Base-by-base conservation (phyloP, 257 asterid genomes). In the Haberlea rhodopensis region DNA sequence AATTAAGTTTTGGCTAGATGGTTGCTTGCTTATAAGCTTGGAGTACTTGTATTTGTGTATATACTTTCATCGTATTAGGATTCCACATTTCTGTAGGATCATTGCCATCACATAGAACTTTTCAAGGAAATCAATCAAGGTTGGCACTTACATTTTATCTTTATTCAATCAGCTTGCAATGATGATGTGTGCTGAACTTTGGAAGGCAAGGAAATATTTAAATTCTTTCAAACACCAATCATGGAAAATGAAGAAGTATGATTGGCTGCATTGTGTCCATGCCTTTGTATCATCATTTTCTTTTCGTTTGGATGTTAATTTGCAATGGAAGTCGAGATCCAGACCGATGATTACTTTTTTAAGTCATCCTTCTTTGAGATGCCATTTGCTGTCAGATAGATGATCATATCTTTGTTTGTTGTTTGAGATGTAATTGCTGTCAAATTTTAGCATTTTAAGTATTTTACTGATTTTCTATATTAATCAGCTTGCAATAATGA, bases 101-200 rank as follows among this genome's bases (percentile, higher is more conserved):
- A 52, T 71, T 71, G 37, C 45, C 43, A 55, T 21, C 19, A 26
- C 16, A 69, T 68, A 61, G 25, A 63, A 67, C 62, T 75, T 72
- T 43, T 60, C 54, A 61, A 66, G 62, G 51, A 40, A 53, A 16
- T 10, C 67, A 63, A 68, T 68, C 54, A 15, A 62, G 58, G 67
- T 45, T 53, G 65, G 60, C 58, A 81, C 87, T 84, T 76, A 76
- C 81, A 29, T 27, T 73, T 57, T 68, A n/a, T 76, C 70, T n/a
- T 71, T 76, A 78, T 79, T 80, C 72, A 72, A 82, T 80, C 96
- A 86, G 95, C 91, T 84, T 80, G 82, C 91, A 83, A 74, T 85
- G 96, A 85, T 79, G 94, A 86, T 74, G 87, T 78, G 84, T 86
- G 91, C 86, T 78, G 89, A 73, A 69, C 80, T 63, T 79, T 60